phyloP scores from a whole-genome alignment of 352 stramenopile species.

The Phytopythium ostracodes region DNA sequence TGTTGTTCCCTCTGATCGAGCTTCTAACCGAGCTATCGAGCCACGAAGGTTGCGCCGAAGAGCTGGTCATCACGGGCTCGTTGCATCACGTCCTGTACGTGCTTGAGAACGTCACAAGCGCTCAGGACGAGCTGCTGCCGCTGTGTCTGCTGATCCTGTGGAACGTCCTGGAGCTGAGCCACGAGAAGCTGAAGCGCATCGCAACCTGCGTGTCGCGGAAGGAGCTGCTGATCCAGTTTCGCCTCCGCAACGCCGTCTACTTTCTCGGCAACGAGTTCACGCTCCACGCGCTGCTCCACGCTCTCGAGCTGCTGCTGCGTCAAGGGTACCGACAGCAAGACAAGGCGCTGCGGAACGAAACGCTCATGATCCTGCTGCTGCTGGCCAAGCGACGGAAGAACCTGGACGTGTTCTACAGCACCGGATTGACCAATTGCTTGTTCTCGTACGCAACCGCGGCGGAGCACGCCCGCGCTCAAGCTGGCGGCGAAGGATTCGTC shows the following conservation, averaged over 20 bases:
- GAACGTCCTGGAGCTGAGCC: slow-evolving; percentile 68
- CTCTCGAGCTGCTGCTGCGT: slow-evolving; percentile 49
- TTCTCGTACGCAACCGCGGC: slow-evolving; percentile 59
- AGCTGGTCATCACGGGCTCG: slow-evolving; percentile 54
- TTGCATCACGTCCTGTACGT: slow-evolving; percentile 70
- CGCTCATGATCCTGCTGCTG: slow-evolving; percentile 61
- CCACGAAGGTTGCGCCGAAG: slow-evolving; percentile 60
- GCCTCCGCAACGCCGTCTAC: slow-evolving; percentile 56
- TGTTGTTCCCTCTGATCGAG: slow-evolving; percentile 63
- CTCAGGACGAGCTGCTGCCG: slow-evolving; percentile 64
- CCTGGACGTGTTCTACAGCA: slow-evolving; percentile 53
- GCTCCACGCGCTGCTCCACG: slow-evolving; percentile 51
- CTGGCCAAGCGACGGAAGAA: slow-evolving; percentile 42
- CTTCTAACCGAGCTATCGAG: slow-evolving; percentile 64
- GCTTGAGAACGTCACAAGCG: slow-evolving; percentile 41
- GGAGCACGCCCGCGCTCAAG: slow-evolving; percentile 26
- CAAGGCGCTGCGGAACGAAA: slow-evolving; percentile 78
- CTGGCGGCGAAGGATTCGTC: slow-evolving; percentile 12
- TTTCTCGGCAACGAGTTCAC: slow-evolving; percentile 60
- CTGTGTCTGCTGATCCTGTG: slow-evolving; percentile 71
- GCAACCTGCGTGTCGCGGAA: slow-evolving; percentile 41
- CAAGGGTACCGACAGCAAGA: slow-evolving; percentile 67
- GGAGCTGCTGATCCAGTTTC: slow-evolving; percentile 56
- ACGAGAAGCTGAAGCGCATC: slow-evolving; percentile 43
- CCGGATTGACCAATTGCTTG: slow-evolving; percentile 52